Evolutionary conservation across 495 filamentous ascomycete species (phyloP), one percentile per base, ranked within the genome.

Genomic region (Penicillium cataractarum): DNA sequence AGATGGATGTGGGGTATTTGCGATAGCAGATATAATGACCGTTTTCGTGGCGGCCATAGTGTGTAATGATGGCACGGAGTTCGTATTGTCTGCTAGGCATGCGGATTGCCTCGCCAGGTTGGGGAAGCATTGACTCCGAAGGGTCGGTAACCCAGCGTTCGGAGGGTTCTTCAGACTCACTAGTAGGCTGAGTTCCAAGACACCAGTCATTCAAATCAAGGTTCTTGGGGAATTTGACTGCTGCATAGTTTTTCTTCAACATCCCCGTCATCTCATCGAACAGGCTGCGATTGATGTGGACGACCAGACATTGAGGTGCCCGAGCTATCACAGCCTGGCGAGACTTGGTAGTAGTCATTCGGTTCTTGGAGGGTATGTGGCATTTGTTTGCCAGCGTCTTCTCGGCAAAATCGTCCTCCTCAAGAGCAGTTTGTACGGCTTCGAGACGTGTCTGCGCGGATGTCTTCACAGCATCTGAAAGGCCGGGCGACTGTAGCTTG

Each of bases 21-120:
- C 92, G 80, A 69, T 95, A 98, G 70, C 91, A 94, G 56, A 97
- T 86, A 67, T 99, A 98, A 76, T 99, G 96, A 0, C 96, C 96
- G 64, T 95, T 97, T 61, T 97, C 92, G 70, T 98, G 96, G 21
- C 88, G 82, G 5, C 95, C 96, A 61, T 89, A 89, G 74, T 99
- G 95, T 4, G 92, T 92, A 24, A 98, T 83, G 2, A 96, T 91
- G 7, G 93, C 92, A 22, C 90, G 87, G 29, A 99, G 78, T 67
- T 91, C 85, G 70, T 96, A 99, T 0, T 84, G 75, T n/a, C 82
- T 85, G n/a, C 80, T 83, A 40, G 64, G 35, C 12, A 65, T 42
- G 52, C 71, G 61, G 15, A 65, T 55, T 44, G 81, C 46, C 74
- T 78, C 75, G 13, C 71, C 69, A 9, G 63, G 64, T 6, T 76